These are phyloP conservation scores for Xerocomellus chrysenteron DNA, from an alignment of 768 basidiomycete species.

Conservation along the genomic window DNA sequence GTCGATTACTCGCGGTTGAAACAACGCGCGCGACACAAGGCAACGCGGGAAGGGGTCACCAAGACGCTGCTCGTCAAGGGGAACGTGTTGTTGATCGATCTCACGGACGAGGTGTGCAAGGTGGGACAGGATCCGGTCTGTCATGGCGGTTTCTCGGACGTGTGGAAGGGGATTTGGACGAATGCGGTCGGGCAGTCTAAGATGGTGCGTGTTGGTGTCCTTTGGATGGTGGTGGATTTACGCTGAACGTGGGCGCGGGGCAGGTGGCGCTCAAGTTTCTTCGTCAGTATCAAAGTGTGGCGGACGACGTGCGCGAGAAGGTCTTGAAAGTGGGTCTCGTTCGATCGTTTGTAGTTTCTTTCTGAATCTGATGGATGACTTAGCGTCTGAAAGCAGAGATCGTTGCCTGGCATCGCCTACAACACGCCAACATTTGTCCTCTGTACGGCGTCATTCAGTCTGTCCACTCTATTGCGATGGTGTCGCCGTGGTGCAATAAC, in stretches of 20 bases:
- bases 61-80: constrained; percentile 55
- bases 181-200: constrained; percentile 40
- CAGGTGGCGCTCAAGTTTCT: constrained; percentile 61
- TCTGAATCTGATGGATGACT: background rate
- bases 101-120: constrained; percentile 54
- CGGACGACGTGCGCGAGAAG: constrained; percentile 50
- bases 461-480: constrained; percentile 55
- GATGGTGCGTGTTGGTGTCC: constrained; percentile 12
- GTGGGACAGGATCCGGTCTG: constrained; percentile 48
- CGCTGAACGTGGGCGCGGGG: background rate
- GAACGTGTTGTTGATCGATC: constrained; percentile 47
- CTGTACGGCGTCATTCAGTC: constrained; percentile 56
- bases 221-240: no score
- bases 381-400: constrained; percentile 60
- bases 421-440: constrained; percentile 54
- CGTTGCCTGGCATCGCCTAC: constrained; percentile 55
- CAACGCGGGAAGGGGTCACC: constrained; percentile 51
- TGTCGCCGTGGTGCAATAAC: constrained; percentile 63
- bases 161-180: constrained; percentile 59
- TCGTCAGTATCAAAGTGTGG: constrained; percentile 46
- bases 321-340: constrained; percentile 42
- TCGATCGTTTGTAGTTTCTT: background rate
- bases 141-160: constrained; percentile 59
- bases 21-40: constrained; percentile 57
- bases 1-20: constrained; percentile 55